Conservation (phyloP, 352 stramenopile genomes). For the Phytophthora litchii region DNA sequence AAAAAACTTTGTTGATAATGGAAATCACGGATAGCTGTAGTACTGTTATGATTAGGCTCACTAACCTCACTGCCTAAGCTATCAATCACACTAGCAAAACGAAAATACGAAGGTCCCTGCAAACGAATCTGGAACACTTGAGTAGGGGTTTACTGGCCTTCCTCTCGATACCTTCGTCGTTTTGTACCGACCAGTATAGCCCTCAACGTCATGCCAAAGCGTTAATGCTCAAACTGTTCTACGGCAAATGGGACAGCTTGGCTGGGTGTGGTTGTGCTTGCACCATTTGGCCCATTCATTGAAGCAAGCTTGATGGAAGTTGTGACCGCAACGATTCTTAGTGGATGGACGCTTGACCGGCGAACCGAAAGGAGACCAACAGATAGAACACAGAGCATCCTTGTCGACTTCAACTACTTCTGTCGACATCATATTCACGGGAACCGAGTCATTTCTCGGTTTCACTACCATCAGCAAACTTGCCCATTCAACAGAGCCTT, state of each 20-base stretch:
- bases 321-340: slow-evolving; percentile 8
- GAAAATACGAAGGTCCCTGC: too few species aligned
- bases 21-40: too few species aligned
- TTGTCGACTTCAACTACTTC: not conserved
- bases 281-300: slow-evolving; percentile 3
- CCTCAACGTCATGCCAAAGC: too few species aligned
- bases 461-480: slow-evolving; percentile 21
- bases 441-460: not conserved
- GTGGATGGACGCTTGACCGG: not conserved
- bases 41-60: too few species aligned
- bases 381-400: slow-evolving; percentile 1
- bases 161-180: not conserved
- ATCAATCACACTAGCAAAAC: too few species aligned
- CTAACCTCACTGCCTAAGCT: too few species aligned
- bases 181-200: not conserved
- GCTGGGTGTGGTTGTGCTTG: not conserved
- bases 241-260: slow-evolving; percentile 8
- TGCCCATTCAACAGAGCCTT: slow-evolving; percentile 17
- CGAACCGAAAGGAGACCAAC: not conserved
- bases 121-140: not conserved
- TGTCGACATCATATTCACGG: not conserved
- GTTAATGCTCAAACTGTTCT: not conserved
- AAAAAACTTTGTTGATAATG: too few species aligned
- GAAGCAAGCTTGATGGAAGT: slow-evolving; percentile 6
- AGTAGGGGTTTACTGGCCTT: not conserved